Base-by-base conservation (phyloP, 768 basidiomycete genomes). In the Mycena olivaceomarginata region DNA sequence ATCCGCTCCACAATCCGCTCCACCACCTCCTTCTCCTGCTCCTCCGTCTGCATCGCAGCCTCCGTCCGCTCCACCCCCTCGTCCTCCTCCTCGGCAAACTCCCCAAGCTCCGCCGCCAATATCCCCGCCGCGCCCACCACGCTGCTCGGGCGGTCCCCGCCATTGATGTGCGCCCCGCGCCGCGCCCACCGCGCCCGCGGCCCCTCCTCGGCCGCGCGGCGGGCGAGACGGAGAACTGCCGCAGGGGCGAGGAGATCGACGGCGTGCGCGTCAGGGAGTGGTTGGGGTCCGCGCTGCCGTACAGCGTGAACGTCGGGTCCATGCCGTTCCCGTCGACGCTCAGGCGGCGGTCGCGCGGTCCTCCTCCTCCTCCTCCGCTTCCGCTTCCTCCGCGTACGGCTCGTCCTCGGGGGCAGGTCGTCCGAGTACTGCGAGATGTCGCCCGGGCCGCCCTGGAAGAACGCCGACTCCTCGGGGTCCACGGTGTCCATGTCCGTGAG, bases 291-390 rank as follows among this genome's bases (percentile, higher is more conserved):
- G 63, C 40, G 4, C 68, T 6, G 43, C 43, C 78, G 18, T 37
- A 79, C 69, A 25, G 7, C 22, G 96, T 95, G 81, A 96, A 97
- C 0, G 87, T 90, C 12, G 97, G 96, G 77, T 97, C 96, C 94
- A 97, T 95, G 59, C 95, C 96, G 72, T 97, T 95, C 5, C 96
- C 90, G 57, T 74, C 75, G 40, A 75, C 73, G 53, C 79, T 77
- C 31, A 40, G n/a, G 40, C 78, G 37, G 1, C 75, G 75, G 37
- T 76, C 57, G 15, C 48, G 70, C 5, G 62, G 18, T 56, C 69
- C 57, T 74, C 76, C 1, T 83, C 81, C 6, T 81, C 80, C n/a
- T 80, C 15, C 16, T 51, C 48, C 18, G 41, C 69, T 66, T 74
- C 76, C 0, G 82, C 82, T 5, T 81, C 80, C n/a, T n/a, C n/a